Evolutionary conservation across 495 filamentous ascomycete genomes (phyloP).

Genomic region (Schizothecium vesticola): DNA sequence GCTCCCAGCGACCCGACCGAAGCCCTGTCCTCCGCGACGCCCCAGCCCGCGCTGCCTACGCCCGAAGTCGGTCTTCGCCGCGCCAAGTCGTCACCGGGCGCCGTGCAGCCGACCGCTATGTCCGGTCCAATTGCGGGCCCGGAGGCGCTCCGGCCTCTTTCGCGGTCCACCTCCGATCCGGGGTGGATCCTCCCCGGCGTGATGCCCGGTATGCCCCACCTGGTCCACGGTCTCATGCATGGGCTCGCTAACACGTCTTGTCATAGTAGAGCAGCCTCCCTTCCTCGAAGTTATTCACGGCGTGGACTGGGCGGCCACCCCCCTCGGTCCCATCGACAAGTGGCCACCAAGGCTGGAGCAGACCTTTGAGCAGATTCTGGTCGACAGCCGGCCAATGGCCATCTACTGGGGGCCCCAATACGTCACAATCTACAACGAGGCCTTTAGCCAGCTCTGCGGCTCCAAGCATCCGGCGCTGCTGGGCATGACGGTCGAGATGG

Average conservation of each 20-base stretch:
- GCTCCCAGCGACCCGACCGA: background rate
- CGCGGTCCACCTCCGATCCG: constrained; percentile 22
- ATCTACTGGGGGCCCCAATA: constrained; percentile 42
- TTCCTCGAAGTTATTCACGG: constrained; percentile 31
- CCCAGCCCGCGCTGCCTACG: background rate
- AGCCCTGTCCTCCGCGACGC: background rate
- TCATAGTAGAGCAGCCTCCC: constrained; percentile 23
- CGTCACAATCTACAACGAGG: constrained; percentile 44
- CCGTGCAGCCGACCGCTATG: background rate
- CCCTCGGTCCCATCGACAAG: constrained; percentile 54
- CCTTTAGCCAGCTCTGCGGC: constrained; percentile 37
- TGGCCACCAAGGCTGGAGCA: constrained; percentile 53
- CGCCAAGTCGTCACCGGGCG: constrained; percentile 11
- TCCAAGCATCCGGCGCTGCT: constrained; percentile 33
- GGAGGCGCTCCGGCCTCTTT: constrained; percentile 20
- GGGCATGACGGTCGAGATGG: constrained; percentile 33
- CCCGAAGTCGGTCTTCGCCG: constrained; percentile 11
- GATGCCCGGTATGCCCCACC: constrained; percentile 22
- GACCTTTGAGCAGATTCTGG: constrained; percentile 59
- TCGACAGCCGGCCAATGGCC: constrained; percentile 58
- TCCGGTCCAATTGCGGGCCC: constrained; percentile 9
- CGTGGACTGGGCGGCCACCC: constrained; percentile 53
- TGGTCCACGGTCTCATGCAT: background rate
- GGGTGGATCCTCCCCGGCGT: constrained; percentile 30
- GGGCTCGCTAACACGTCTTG: background rate